These are phyloP conservation scores for Pseudocercospora macadamiae DNA, from an alignment of 2,329 filamentous ascomycete genomes.

Conservation along the genomic window DNA sequence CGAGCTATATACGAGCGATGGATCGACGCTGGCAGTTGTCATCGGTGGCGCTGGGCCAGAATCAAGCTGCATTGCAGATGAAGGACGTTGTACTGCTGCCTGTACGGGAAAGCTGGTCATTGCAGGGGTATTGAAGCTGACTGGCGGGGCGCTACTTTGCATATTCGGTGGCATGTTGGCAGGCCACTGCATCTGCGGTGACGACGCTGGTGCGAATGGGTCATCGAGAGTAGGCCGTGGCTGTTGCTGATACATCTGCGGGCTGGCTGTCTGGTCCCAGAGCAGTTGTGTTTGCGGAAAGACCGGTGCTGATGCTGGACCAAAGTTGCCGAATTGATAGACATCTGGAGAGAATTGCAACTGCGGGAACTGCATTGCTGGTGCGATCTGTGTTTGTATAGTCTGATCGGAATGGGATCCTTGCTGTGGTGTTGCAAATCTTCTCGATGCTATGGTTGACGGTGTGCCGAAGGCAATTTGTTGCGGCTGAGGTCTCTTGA, in stretches of 20 bases:
- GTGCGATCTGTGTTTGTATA: conserved; percentile 31
- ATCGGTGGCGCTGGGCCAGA: conserved; percentile 24
- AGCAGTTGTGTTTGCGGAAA: conserved; percentile 58
- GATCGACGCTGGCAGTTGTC: conserved; percentile 49
- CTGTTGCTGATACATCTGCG: conserved; percentile 21
- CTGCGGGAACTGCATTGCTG: conserved; percentile 53
- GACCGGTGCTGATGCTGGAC: conserved; percentile 59
- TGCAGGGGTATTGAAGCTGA: conserved; percentile 36
- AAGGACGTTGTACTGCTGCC: conserved; percentile 26
- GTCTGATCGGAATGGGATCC: conserved; percentile 20
- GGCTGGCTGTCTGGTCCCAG: conserved; percentile 33
- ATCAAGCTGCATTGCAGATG: conserved; percentile 29
- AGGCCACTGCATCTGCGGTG: conserved; percentile 26
- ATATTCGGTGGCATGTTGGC: conserved; percentile 5
- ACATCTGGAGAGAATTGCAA: conserved; percentile 62
- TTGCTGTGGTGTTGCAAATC: conserved; percentile 36
- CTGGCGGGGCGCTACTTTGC: conserved; percentile 20
- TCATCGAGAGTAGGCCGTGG: conserved; percentile 31
- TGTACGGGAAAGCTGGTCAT: conserved; percentile 38
- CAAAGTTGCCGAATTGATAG: conserved; percentile 56
- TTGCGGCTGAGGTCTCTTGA: conserved; percentile 49
- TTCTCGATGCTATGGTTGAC: conserved; percentile 37
- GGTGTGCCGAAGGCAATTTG: conserved; percentile 48
- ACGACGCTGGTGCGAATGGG: conserved; percentile 33
- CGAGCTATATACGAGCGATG: conserved; percentile 48